Evolutionary conservation across 768 basidiomycete species (phyloP), one percentile per base, ranked within the genome.

Genomic region (Tulasnella sp.): DNA sequence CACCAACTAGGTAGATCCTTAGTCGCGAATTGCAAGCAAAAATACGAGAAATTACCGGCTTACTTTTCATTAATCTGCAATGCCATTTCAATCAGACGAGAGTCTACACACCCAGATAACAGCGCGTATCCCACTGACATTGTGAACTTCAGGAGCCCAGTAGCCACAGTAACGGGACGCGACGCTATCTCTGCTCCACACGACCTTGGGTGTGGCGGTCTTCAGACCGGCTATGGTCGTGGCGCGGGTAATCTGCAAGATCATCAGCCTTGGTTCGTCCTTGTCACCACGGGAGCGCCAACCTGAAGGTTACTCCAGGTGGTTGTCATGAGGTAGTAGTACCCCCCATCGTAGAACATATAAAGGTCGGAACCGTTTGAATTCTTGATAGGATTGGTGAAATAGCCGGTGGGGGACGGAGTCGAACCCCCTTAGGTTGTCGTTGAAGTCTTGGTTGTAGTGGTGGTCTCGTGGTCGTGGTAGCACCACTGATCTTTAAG

Each of bases 381-480:
- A 1, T 14, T 44, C 72, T 80, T 80, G 75, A 80, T 46, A 27
- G 80, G 80, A 58, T 80, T 80, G 12, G 74, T 80, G 52, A 80
- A 80, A n/a, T 75, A 58, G 16, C 39, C 40, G 3, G 68, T 48
- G 10, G 77, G 34, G 3, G 56, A 36, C 5, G 46, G n/a, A 27
- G 58, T 62, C 7, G 21, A 24, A 62, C 31, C 31, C 16, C 9
- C 24, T 1, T 19, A 14, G 48, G 48, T 16, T 3, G 58, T 62
- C 1, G 58, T 62, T 0, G 58, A 3, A 31, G 58, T 62, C 58
- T n/a, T 34, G 8, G 58, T 62, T 62, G 58, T 62, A n/a, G 58
- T 27, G 19, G 58, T 27, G 31, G 58, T n/a, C n/a, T n/a, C n/a
- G n/a, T n/a, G n/a, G n/a, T n/a, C n/a, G n/a, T 62, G 58, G 58